Evolutionary conservation across 805 yeast species (phyloP).

Genomic region (Lipomyces sp.): DNA sequence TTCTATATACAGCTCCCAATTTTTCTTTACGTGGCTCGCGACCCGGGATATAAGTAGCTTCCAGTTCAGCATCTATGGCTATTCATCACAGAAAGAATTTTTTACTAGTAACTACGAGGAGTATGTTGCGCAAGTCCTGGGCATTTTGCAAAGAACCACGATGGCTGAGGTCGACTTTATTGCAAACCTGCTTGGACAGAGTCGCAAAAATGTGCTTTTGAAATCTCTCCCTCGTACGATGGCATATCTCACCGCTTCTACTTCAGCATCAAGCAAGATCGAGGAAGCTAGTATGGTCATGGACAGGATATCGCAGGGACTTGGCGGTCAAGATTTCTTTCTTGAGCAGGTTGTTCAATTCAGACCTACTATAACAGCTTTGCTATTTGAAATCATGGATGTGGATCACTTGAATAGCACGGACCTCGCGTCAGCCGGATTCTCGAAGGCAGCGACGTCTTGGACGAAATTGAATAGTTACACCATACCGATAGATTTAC

Average conservation of each 20-base stretch:
- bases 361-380: neutral
- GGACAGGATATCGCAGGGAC: neutral
- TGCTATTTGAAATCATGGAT: neutral
- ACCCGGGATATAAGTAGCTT: constrained; percentile 2
- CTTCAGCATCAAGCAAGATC: neutral
- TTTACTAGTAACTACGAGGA: constrained; percentile 1
- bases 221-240: neutral
- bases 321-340: neutral
- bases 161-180: neutral
- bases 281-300: neutral
- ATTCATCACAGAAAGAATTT: constrained; percentile 13
- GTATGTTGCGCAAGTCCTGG: constrained; percentile 10
- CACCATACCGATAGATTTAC: neutral
- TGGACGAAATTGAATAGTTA: constrained; percentile 8
- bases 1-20: constrained; percentile 7
- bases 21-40: constrained; percentile 15
- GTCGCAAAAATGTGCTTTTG: neutral
- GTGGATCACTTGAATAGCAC: neutral
- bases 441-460: neutral
- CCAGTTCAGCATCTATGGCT: constrained; percentile 23
- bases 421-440: neutral
- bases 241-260: constrained; percentile 3
- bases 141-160: neutral
- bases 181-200: neutral
- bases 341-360: too few species aligned